Evolutionary conservation across 208 protist species (phyloP).

Genomic region (Trypanosoma melophagium): DNA sequence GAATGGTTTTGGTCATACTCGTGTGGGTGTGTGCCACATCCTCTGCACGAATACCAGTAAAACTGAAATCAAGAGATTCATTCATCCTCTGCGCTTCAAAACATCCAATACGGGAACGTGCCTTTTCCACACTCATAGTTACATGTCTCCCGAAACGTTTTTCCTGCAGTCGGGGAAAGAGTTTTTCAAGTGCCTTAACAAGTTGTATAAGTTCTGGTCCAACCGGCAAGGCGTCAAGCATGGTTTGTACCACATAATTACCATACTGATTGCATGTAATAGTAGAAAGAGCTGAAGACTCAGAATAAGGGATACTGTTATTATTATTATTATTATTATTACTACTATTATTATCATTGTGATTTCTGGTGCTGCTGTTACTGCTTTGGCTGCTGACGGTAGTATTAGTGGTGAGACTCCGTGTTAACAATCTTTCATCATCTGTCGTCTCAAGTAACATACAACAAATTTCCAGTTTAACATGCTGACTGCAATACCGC

Average conservation of each 20-base stretch:
- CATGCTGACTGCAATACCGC: constrained; percentile 44
- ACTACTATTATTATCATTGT: not conserved
- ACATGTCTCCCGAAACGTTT: constrained; percentile 71
- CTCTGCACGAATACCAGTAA: no score
- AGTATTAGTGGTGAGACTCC: no score
- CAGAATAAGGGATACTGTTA: constrained; percentile 52
- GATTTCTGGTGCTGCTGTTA: constrained; percentile 4
- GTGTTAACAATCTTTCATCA: not conserved
- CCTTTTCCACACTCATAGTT: constrained; percentile 52
- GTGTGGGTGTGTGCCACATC: no score
- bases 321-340: constrained; percentile 3
- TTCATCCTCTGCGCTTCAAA: constrained; percentile 1
- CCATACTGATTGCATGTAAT: constrained; percentile 93
- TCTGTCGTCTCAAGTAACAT: constrained; percentile 30
- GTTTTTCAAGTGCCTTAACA: constrained; percentile 37
- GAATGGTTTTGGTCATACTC: no score
- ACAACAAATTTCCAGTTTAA: constrained; percentile 47
- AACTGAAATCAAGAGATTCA: no score
- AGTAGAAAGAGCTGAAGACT: constrained; percentile 47
- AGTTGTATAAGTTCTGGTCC: constrained; percentile 43
- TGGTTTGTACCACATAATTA: constrained; percentile 98
- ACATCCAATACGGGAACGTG: constrained; percentile 42
- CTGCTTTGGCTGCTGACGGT: not conserved
- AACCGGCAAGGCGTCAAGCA: constrained; percentile 79
- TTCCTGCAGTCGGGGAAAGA: constrained; percentile 43